A percentile compares a stretch with the other conserved stretches of the same genome.
Evolutionary conservation across 2,329 filamentous ascomycete genomes (phyloP).

Genomic region (Cladophialophora bantiana): DNA sequence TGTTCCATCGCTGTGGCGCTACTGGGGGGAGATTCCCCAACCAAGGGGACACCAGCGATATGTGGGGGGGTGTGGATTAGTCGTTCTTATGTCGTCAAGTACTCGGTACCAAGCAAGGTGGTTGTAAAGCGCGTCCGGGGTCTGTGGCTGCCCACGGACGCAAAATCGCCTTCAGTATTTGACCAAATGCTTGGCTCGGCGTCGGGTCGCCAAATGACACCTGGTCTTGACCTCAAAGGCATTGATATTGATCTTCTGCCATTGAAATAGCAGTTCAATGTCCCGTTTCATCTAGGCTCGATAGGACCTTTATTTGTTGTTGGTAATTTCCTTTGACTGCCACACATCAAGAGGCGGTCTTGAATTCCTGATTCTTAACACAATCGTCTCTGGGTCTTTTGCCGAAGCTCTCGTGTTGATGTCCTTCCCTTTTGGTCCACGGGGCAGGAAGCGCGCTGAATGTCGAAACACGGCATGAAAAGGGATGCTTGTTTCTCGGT

Average conservation of each 20-base stretch:
- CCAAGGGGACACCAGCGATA: no score
- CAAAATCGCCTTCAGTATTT: not conserved
- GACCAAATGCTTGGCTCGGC: not conserved
- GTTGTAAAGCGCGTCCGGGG: not conserved
- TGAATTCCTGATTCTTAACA: not conserved
- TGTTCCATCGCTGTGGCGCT: no score
- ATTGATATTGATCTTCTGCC: not conserved
- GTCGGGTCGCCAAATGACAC: not conserved
- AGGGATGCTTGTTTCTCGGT: not conserved
- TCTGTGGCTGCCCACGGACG: not conserved
- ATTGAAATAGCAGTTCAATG: not conserved
- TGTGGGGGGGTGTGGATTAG: no score
- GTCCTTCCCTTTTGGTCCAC: not conserved
- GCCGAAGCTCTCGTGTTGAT: not conserved
- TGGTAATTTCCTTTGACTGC: not conserved
- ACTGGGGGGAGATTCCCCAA: no score
- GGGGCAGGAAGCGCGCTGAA: not conserved
- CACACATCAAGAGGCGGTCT: not conserved
- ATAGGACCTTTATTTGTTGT: not conserved
- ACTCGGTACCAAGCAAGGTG: not conserved
- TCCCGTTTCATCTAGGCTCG: not conserved
- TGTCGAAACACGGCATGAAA: not conserved
- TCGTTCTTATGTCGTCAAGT: not conserved
- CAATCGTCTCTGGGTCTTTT: not conserved
- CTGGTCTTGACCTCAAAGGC: not conserved